Base-by-base conservation (phyloP, 2,329 filamentous ascomycete genomes). In the Penicillium sp. region DNA sequence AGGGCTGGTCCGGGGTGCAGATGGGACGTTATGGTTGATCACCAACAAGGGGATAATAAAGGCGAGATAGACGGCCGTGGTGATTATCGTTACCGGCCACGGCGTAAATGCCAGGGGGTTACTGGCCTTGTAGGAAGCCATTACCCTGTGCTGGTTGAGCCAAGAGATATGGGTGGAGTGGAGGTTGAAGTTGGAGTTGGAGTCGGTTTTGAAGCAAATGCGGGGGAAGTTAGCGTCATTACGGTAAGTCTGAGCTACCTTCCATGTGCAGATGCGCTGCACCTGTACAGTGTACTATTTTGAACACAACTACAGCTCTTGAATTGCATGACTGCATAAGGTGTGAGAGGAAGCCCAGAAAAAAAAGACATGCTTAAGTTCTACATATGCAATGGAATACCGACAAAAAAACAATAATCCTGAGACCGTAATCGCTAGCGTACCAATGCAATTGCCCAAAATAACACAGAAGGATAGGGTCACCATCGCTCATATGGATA, bases 81-180 rank as follows among this genome's bases (percentile, higher is more conserved):
- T 86, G 75, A 91, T 86, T 66, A 95, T 77, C 30, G 88, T 91
- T 50, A 97, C 92, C 42, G 89, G 85, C 56, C 82, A 78, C 25
- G 89, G 87, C 53, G 82, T 83, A 72, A 97, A 99, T 52, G 84
- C 85, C 64, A 95, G 56, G 30, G 74, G 75, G 52, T 77, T 61
- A 22, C 47, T 77, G 55, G 61, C 64, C 53, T 57, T 64, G 38
- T 57, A 46, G 49, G 57, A 55, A 59, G 68, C 64, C 70, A 73
- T 72, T 43, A 43, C 52, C 48, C 52, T 50, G 36, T 42, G 42
- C 41, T 49, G 25, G 16, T 25, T 35, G 25, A 16, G 34, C 34
- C 22, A n/a, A 38, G 40, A 46, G 45, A 41, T 41, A 47, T 46
- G 41, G 41, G 36, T 37, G 48, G 35, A 39, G 33, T 35, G 22